Conservation (phyloP, 2,329 filamentous ascomycete species). For the Verticillium longisporum region DNA sequence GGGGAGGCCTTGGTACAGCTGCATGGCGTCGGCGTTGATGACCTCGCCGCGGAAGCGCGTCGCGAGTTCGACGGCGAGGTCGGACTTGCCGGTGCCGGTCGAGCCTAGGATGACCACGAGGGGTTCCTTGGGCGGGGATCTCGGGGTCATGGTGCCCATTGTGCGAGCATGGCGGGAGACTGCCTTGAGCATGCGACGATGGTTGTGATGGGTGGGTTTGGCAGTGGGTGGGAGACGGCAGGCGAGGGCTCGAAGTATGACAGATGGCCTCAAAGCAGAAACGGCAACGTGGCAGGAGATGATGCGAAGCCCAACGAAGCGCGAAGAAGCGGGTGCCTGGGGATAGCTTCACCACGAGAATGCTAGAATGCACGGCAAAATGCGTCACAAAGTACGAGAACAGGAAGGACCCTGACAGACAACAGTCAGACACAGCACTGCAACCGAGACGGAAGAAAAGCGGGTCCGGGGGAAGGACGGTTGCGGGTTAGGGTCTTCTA, state of each 20-base stretch:
- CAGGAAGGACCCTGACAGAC: background rate
- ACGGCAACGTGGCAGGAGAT: background rate
- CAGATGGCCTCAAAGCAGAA: background rate
- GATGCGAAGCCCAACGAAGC: background rate
- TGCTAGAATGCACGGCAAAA: background rate
- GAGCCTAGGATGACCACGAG: conserved; percentile 80
- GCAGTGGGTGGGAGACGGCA: no score
- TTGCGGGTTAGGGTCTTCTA: background rate
- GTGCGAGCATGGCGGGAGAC: background rate
- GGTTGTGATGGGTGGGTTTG: no score
- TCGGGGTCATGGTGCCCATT: background rate
- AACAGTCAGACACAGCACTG: background rate
- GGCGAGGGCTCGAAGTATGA: background rate
- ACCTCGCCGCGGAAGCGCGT: conserved; percentile 81
- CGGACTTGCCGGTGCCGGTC: conserved; percentile 89
- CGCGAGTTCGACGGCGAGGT: conserved; percentile 88
- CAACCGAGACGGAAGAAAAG: background rate
- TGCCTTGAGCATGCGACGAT: background rate
- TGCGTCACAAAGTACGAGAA: background rate
- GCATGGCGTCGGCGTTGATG: conserved; percentile 97
- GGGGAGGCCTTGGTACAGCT: conserved; percentile 86
- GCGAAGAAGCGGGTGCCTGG: background rate
- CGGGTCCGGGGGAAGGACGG: background rate
- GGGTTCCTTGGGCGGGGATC: conserved; percentile 40
- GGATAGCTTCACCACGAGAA: background rate